phyloP scores from a whole-genome alignment of 371 early-diverging fungal genomes.

The Mortierella sp. region DNA sequence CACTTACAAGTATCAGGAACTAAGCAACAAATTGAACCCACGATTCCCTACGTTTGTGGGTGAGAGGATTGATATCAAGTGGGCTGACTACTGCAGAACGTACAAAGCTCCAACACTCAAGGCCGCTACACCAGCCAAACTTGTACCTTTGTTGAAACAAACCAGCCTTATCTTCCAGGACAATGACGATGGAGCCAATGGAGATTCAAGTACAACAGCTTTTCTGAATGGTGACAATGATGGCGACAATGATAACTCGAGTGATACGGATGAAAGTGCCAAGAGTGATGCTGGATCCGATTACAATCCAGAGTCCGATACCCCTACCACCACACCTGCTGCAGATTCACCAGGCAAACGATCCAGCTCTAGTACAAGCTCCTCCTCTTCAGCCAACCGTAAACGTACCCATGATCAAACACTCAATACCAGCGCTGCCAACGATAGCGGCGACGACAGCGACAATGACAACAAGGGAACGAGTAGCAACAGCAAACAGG shows the following conservation, averaged over 20 bases:
- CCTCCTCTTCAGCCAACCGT: not conserved
- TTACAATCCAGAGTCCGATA: too few species aligned
- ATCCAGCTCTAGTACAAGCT: too few species aligned
- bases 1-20: conserved; percentile 67
- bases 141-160: conserved; percentile 39
- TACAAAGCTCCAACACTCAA: conserved; percentile 41
- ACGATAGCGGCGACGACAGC: not conserved
- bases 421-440: not conserved
- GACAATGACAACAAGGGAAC: not conserved
- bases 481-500: conserved; percentile 5
- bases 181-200: not conserved
- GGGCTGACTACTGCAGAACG: conserved; percentile 46
- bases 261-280: not conserved
- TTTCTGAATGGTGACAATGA: conserved; percentile 9
- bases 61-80: conserved; percentile 46
- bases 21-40: conserved; percentile 59
- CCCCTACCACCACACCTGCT: too few species aligned
- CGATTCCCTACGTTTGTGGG: conserved; percentile 65
- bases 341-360: too few species aligned
- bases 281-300: not conserved
- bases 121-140: conserved; percentile 34
- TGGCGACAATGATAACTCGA: not conserved
- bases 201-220: not conserved
- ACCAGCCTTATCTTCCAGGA: conserved; percentile 42
- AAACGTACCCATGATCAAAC: conserved; percentile 6